Evolutionary conservation across 2,329 filamentous ascomycete species (phyloP), one percentile per base, ranked within the genome.

Genomic region (Penicillium sp.): DNA sequence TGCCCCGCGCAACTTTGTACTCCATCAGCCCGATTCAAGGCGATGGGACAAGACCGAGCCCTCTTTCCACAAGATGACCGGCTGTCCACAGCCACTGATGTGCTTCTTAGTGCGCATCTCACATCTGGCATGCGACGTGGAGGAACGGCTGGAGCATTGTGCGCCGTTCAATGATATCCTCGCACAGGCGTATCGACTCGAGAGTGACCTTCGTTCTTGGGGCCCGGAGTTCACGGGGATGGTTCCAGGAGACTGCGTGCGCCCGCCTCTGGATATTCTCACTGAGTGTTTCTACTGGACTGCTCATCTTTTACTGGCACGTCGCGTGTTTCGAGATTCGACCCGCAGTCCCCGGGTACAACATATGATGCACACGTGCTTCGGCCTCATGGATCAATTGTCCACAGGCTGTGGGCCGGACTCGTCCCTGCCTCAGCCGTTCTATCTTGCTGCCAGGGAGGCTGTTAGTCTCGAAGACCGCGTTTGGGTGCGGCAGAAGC

Each of bases 251-350:
- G 37, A 11, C 10, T n/a, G 11, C 8, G 40, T 38, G 2, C 55
- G 54, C 4, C 26, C 44, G 8, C 54, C 50, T 2, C 24, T 59
- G 8, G 57, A 58, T n/a, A 58, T 58, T n/a, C 50, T 59, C 3
- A 57, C 51, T 3, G 54, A 58, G 18, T 58, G 57, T 27, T 57
- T 57, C 29, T 58, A 57, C 41, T 58, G 55, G 55, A 59, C 52
- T 2, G 50, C 55, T 1, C 57, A 59, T 51, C 49, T 59, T 2
- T 32, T 59, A 11, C 54, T 59, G 16, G 54, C 57, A 8, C 55
- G 55, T 6, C 57, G 55, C 3, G 54, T 57, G 1, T 59, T 59
- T 37, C 48, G 47, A 22, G 54, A 59, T 27, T 47, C 47, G 18
- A 58, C 57, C 6, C 44, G 49, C 14, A 57, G 48, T 11, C 46